Evolutionary conservation across 2,329 filamentous ascomycete species (phyloP).

Genomic region (Trichophyton verrucosum): DNA sequence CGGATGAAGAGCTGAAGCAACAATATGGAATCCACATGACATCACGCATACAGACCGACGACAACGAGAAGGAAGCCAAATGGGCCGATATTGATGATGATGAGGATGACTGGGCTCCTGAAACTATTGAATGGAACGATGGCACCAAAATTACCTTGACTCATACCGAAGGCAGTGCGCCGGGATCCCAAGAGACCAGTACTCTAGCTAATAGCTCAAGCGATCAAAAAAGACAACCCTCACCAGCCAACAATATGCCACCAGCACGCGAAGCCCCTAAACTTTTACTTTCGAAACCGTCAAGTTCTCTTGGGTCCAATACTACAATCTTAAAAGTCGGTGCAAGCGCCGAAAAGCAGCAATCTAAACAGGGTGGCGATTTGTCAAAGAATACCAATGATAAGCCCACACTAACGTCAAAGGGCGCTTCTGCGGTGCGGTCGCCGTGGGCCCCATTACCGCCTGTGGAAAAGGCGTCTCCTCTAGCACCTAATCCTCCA

Average conservation of each 20-base stretch:
- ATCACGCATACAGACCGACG: conserved; percentile 51
- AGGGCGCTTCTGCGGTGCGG: conserved; percentile 56
- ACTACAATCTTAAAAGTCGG: conserved; percentile 39
- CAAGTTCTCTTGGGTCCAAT: conserved; percentile 37
- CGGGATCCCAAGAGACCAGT: conserved; percentile 15
- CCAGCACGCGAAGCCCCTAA: conserved; percentile 18
- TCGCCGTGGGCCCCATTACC: conserved; percentile 86
- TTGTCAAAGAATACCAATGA: conserved; percentile 41
- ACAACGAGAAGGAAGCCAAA: conserved; percentile 49
- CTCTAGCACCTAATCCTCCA: conserved; percentile 48
- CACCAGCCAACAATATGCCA: conserved; percentile 10
- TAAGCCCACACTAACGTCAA: conserved; percentile 39
- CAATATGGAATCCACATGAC: conserved; percentile 58
- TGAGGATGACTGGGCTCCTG: conserved; percentile 56
- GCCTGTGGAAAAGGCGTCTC: conserved; percentile 69
- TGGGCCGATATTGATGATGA: conserved; percentile 60
- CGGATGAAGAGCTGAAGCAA: conserved; percentile 56
- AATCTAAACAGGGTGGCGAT: conserved; percentile 33
- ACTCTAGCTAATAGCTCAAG: conserved; percentile 7
- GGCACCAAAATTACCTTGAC: conserved; percentile 53
- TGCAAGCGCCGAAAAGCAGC: conserved; percentile 33
- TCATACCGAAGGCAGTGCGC: conserved; percentile 25
- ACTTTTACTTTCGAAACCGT: conserved; percentile 24
- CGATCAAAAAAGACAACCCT: conserved; percentile 13
- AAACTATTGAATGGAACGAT: conserved; percentile 57